phyloP scores from a whole-genome alignment of 2,329 filamentous ascomycete species.

The Penicillium sp. region DNA sequence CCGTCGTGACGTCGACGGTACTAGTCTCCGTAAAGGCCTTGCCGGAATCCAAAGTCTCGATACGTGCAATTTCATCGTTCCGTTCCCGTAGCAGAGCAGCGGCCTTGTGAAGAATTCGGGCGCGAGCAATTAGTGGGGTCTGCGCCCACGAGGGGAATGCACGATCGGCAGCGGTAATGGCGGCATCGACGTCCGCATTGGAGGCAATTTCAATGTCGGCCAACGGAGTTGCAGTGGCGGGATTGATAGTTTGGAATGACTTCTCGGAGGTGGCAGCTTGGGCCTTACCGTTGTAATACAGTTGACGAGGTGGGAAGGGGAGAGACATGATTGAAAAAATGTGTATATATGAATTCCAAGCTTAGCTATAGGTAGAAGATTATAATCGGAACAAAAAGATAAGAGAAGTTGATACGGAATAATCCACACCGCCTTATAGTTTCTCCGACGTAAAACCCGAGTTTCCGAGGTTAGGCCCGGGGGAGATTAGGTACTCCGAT shows the following conservation, averaged over 20 bases:
- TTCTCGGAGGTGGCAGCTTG: slow-evolving; percentile 60
- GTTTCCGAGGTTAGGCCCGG: no score
- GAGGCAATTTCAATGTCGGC: slow-evolving; percentile 73
- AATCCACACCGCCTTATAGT: slow-evolving; percentile 2
- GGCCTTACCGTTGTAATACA: slow-evolving; percentile 72
- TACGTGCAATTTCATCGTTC: slow-evolving; percentile 75
- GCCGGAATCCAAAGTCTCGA: slow-evolving; percentile 83
- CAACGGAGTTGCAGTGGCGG: slow-evolving; percentile 66
- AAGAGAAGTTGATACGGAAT: not conserved
- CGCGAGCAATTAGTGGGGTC: slow-evolving; percentile 71
- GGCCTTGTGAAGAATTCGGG: slow-evolving; percentile 75
- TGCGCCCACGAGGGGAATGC: slow-evolving; percentile 76
- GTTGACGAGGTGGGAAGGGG: slow-evolving; percentile 57
- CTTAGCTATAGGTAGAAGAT: no score
- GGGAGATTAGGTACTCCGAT: no score
- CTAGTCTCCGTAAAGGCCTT: slow-evolving; percentile 84
- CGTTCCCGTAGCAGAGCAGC: slow-evolving; percentile 70
- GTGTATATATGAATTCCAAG: not conserved
- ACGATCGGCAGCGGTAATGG: slow-evolving; percentile 66
- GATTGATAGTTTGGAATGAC: slow-evolving; percentile 72
- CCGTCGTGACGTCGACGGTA: slow-evolving; percentile 77
- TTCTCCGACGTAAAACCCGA: not conserved
- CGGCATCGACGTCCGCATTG: slow-evolving; percentile 65
- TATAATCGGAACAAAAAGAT: not conserved
- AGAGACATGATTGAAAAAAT: slow-evolving; percentile 25